phyloP scores from a whole-genome alignment of 495 filamentous ascomycete genomes.

The Podospora pseudocomata region DNA sequence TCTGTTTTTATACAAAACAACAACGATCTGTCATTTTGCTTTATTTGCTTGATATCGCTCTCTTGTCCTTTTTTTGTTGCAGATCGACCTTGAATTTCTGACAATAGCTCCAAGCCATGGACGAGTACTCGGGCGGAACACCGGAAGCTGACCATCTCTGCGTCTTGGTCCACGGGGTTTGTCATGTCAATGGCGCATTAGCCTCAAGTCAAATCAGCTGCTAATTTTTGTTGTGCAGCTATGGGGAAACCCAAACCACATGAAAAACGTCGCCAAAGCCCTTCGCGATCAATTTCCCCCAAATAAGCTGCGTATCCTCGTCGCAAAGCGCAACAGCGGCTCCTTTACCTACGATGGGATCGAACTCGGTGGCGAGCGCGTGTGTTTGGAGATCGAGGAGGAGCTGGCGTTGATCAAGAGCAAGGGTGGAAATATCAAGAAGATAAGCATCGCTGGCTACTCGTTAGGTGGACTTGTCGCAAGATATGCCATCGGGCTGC shows the following conservation, averaged over 20 bases:
- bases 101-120: constrained; percentile 15
- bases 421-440: constrained; percentile 67
- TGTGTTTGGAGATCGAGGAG: constrained; percentile 84
- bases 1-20: not conserved
- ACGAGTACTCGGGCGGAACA: constrained; percentile 42
- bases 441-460: constrained; percentile 85
- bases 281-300: constrained; percentile 62
- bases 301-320: constrained; percentile 66
- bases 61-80: not conserved
- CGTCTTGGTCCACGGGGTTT: constrained; percentile 92
- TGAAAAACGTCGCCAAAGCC: constrained; percentile 64
- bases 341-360: constrained; percentile 93
- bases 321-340: constrained; percentile 74
- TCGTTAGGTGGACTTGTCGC: constrained; percentile 84
- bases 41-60: not conserved
- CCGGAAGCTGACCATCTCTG: constrained; percentile 65
- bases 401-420: constrained; percentile 61
- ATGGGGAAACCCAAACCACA: constrained; percentile 89
- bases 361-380: constrained; percentile 82
- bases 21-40: not conserved
- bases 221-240: constrained; percentile 52
- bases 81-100: not conserved
- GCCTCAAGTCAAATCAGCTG: constrained; percentile 5
- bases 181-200: constrained; percentile 17
- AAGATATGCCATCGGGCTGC: constrained; percentile 80